Evolutionary conservation across 192 early-diverging fungal genomes (phyloP).

Genomic region (Umbelopsis ramanniana): DNA sequence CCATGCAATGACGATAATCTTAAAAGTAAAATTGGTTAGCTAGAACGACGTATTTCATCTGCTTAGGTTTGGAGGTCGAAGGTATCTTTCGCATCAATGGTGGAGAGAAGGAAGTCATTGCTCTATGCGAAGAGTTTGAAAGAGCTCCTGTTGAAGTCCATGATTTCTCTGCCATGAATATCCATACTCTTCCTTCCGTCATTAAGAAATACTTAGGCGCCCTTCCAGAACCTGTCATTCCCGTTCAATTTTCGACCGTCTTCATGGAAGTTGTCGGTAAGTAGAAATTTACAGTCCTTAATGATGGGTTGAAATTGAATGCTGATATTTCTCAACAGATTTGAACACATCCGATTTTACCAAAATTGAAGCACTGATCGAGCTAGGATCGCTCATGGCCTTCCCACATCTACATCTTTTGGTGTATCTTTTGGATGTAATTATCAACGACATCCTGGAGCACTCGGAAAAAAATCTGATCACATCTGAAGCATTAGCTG

Average conservation of each 20-base stretch:
- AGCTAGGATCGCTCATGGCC: constrained; percentile 6
- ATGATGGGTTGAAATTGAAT: not conserved
- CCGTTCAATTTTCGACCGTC: not conserved
- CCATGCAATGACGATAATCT: not conserved
- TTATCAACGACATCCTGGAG: not conserved
- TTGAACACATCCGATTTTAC: constrained; percentile 16
- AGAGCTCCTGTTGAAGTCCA: not conserved
- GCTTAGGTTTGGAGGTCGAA: constrained; percentile 4
- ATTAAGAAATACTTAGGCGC: constrained; percentile 8
- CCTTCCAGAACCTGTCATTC: not conserved
- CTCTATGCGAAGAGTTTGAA: constrained; percentile 7
- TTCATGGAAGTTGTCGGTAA: constrained; percentile 22
- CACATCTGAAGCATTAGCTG: constrained; percentile 5
- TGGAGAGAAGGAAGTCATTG: constrained; percentile 1
- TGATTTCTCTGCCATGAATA: constrained; percentile 12
- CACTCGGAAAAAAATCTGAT: constrained; percentile 11
- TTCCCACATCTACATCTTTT: constrained; percentile 8
- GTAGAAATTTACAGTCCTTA: not conserved
- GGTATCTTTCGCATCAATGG: constrained; percentile 19
- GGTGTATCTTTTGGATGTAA: constrained; percentile 9
- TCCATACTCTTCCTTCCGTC: constrained; percentile 6
- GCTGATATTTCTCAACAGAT: not conserved
- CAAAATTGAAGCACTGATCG: constrained; percentile 1
- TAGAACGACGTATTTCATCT: not conserved
- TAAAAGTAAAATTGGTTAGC: not conserved